These are phyloP conservation scores for Aspergillus latus DNA, from an alignment of 2,329 filamentous ascomycete species.

Conservation along the genomic window DNA sequence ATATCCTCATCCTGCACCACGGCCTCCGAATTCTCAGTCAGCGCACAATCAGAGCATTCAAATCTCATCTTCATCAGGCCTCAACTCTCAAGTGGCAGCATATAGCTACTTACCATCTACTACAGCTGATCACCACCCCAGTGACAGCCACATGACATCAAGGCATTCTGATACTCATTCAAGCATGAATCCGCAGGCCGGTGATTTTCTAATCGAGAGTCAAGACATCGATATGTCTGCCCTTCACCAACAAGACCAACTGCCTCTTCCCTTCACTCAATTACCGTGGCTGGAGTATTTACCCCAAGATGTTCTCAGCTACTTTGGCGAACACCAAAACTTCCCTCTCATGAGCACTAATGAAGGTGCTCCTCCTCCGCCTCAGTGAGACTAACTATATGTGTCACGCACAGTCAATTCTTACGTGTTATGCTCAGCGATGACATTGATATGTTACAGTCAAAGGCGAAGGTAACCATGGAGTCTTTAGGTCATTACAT, in stretches of 20 bases:
- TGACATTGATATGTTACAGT: conserved; percentile 14
- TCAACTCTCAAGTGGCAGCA: conserved; percentile 22
- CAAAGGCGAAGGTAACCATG: conserved; percentile 3
- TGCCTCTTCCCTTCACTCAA: conserved; percentile 47
- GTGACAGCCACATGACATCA: conserved; percentile 19
- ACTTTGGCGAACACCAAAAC: conserved; percentile 47
- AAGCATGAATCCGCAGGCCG: conserved; percentile 19
- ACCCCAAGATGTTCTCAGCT: conserved; percentile 63
- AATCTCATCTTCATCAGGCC: conserved; percentile 19
- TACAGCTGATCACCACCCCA: conserved; percentile 18
- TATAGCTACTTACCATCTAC: conserved; percentile 27
- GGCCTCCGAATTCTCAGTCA: conserved; percentile 24
- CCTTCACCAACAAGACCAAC: conserved; percentile 47
- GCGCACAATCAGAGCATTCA: conserved; percentile 24
- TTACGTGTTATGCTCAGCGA: conserved; percentile 15
- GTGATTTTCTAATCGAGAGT: conserved; percentile 67
- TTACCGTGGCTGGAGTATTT: conserved; percentile 75
- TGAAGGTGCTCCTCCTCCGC: conserved; percentile 24
- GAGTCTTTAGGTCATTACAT: conserved; percentile 14
- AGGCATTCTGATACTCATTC: conserved; percentile 22
- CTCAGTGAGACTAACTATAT: conserved; percentile 19
- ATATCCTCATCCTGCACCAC: conserved; percentile 30
- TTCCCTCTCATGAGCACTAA: conserved; percentile 35
- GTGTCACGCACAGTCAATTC: conserved; percentile 5
- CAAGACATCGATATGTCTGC: conserved; percentile 74